Percentiles rank a stretch among this genome's conserved stretches.
Evolutionary conservation across 108 stramenopile genomes (phyloP).

Genomic region (Pseudonitzschia pungens): DNA sequence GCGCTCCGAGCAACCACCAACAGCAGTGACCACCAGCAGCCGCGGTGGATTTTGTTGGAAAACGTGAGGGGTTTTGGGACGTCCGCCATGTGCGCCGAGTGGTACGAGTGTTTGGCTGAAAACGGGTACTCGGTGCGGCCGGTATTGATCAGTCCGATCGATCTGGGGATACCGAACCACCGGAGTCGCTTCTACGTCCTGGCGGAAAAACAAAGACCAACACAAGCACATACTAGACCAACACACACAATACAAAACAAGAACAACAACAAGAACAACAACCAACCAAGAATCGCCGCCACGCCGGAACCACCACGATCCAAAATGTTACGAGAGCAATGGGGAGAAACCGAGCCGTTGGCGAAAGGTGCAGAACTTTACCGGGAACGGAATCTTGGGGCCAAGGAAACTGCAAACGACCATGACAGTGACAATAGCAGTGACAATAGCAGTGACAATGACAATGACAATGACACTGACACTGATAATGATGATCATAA

Average conservation of each 20-base stretch:
- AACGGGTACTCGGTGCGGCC: slow-evolving; percentile 35
- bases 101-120: slow-evolving; percentile 28
- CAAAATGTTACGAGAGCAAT: no score
- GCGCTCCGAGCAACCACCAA: not conserved
- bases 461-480: not conserved
- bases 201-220: slow-evolving; percentile 15
- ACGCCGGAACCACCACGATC: no score
- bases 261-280: no score
- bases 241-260: no score
- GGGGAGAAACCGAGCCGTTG: no score
- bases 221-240: no score
- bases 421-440: not conserved
- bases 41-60: slow-evolving; percentile 51
- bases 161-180: slow-evolving; percentile 55
- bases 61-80: slow-evolving; percentile 49
- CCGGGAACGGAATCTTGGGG: no score
- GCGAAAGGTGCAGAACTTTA: no score
- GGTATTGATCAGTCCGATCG: slow-evolving; percentile 36
- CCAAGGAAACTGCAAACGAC: no score
- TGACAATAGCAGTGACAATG: no score
- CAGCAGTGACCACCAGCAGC: not conserved
- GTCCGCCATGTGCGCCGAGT: slow-evolving; percentile 24
- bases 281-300: no score
- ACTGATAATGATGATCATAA: not conserved
- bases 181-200: slow-evolving; percentile 49